Evolutionary conservation across 257 asterid species (phyloP), one percentile per base, ranked within the genome.

Genomic region (Fraxinus quadrangulata): DNA sequence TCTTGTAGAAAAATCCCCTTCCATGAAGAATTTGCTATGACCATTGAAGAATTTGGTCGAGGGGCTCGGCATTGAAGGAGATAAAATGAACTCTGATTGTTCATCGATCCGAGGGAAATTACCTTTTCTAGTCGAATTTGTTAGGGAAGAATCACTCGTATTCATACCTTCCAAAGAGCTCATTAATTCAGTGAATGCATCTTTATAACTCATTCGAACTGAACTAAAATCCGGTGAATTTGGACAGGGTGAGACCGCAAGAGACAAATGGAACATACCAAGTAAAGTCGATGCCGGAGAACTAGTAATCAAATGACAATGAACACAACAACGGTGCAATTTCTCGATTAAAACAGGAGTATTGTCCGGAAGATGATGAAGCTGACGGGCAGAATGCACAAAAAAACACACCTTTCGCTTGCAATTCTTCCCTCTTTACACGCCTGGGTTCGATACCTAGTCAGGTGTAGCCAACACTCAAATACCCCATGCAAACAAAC

Each of bases 351-450:
- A 40, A 56, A 67, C 14, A 3, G 84, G 5, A 31, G 33, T 31
- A 31, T 31, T 31, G 33, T 31, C 33, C 33, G 33, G 33, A 85
- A 4, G 89, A 83, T 13, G 86, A 73, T 98, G 94, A 4, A 96
- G 94, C 90, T 96, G 98, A 1, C 92, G 82, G 0, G 97, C 74
- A 0, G 98, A 85, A 54, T 96, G 99, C 0, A 97, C 98, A 72
- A 96, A 96, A 73, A 96, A 96, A 59, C 99, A 96, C 0, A 95
- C 88, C 87, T 96, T 96, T 0, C 98, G 39, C 83, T 93, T 93
- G 67, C 99, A 96, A n/a, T 86, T 89, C 87, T 90, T 92, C 1
- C 99, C 98, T 96, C 99, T 77, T 96, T 96, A 79, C 99, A 96
- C 0, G 98, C 98, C 80, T 96, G 97, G 0, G 99, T 93, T 1